These are phyloP conservation scores for Musa schizocarpa DNA, from an alignment of 176 grass and related monocot genomes.

Conservation along the genomic window DNA sequence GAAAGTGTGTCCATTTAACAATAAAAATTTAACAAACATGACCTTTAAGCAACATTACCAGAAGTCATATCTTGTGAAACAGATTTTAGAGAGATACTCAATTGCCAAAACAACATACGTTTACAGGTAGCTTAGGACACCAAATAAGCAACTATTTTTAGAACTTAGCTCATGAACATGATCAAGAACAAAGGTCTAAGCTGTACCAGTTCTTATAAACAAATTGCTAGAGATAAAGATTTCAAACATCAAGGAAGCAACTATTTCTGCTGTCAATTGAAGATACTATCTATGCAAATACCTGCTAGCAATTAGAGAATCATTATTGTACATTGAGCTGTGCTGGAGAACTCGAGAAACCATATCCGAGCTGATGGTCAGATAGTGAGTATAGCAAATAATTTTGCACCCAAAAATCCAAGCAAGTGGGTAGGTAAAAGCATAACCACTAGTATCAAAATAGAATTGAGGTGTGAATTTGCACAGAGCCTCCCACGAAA, in stretches of 20 bases:
- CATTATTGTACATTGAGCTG: conserved; percentile 87
- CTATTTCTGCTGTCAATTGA: not conserved
- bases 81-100: not conserved
- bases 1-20: not conserved
- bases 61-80: not conserved
- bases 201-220: not conserved
- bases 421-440: conserved; percentile 90
- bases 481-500: conserved; percentile 77
- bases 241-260: not conserved
- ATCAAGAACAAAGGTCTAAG: not conserved
- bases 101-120: not conserved
- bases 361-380: conserved; percentile 96
- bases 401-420: conserved; percentile 78
- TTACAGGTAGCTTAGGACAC: not conserved
- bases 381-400: conserved; percentile 89
- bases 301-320: conserved; percentile 62
- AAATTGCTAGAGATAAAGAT: not conserved
- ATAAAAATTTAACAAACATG: not conserved
- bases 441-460: conserved; percentile 91
- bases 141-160: not conserved
- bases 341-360: conserved; percentile 57
- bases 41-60: not conserved
- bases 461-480: conserved; percentile 68
- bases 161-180: not conserved
- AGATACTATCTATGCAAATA: conserved; percentile 2